Conservation (phyloP, 1,139 yeast genomes). For the Kluyveromyces marxianus region DNA sequence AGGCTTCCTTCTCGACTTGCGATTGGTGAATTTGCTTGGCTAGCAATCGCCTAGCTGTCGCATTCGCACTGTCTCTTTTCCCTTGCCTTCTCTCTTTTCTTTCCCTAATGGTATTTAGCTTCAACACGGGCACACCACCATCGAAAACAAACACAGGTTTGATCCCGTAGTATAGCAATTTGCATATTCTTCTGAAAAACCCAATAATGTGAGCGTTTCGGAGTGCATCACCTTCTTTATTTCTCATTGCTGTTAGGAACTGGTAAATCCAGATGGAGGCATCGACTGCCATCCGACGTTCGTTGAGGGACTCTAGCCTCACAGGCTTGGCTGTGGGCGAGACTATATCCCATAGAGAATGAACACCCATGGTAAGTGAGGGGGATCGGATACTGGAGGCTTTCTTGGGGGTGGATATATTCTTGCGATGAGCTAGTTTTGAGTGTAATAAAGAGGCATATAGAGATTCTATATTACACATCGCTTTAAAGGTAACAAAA, state of each 20-base stretch:
- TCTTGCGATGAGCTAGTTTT: too few relatives aligned
- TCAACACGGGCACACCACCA: constrained; percentile 90
- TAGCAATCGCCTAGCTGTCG: constrained; percentile 72
- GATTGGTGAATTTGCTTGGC: constrained; percentile 70
- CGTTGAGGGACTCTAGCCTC: constrained; percentile 67
- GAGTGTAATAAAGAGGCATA: too few relatives aligned
- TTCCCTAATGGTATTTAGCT: constrained; percentile 63
- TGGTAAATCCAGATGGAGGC: constrained; percentile 99
- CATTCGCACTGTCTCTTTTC: constrained; percentile 57
- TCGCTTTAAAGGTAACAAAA: too few relatives aligned
- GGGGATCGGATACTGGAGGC: neutral
- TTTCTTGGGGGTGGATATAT: too few relatives aligned
- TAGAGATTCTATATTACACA: too few relatives aligned
- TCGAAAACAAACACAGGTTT: constrained; percentile 93
- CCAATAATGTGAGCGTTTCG: constrained; percentile 86
- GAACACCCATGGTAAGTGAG: constrained; percentile 71
- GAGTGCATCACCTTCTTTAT: constrained; percentile 70
- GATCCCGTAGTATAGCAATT: constrained; percentile 80
- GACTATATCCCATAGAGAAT: constrained; percentile 86
- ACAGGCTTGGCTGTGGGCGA: constrained; percentile 92
- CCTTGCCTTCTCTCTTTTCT: constrained; percentile 72
- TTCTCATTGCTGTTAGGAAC: constrained; percentile 89
- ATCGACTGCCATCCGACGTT: constrained; percentile 83
- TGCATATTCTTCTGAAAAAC: constrained; percentile 88
- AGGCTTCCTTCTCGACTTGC: constrained; percentile 11